Evolutionary conservation across 202 grass and related monocot species (phyloP), one percentile per base, ranked within the genome.

Genomic region (Carex sylvatica): DNA sequence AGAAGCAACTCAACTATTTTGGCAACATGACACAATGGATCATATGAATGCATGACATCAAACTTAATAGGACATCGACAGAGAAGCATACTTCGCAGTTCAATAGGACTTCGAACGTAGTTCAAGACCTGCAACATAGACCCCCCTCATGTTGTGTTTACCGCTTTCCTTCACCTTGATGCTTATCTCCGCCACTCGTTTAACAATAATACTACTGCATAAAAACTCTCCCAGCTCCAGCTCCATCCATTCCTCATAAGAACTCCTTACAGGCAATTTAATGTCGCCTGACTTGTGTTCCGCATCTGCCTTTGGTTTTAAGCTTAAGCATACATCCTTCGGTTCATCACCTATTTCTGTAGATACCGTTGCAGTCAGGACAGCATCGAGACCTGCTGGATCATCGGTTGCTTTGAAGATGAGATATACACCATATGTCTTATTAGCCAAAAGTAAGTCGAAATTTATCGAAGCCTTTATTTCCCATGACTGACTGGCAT

Each of bases 211-310:
- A 20, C 47, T 26, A 22, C 23, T 15, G 44, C 15, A 61, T 33
- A 20, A 30, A 16, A 82, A 31, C 6, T 65, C 6, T 11, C 28
- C 79, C 24, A 82, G 15, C 22, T 80, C 28, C 5, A 82, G 54
- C 60, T 82, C 79, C 79, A 68, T 65, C 79, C 79, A 82, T 9
- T 35, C 79, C 9, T 82, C 79, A 38, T 38, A 38, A 13, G 0
- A 3, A 15, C 79, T 33, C 36, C 3, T 3, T 36, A 24, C 26
- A 16, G 33, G 46, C 49, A 9, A 7, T 60, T 4, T n/a, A 40
- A 46, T 63, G 53, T 81, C 16, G 22, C 6, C 10, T 22, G 35
- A 2, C 18, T 0, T 67, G 0, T 38, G 36, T 6, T 38, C 36
- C 36, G 5, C 36, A 38, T 38, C 36, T 5, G 15, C 7, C 19